Percentiles rank a stretch among this genome's conserved stretches.
Conservation (phyloP, 2,329 filamentous ascomycete genomes). For the Elsinoe perseae region DNA sequence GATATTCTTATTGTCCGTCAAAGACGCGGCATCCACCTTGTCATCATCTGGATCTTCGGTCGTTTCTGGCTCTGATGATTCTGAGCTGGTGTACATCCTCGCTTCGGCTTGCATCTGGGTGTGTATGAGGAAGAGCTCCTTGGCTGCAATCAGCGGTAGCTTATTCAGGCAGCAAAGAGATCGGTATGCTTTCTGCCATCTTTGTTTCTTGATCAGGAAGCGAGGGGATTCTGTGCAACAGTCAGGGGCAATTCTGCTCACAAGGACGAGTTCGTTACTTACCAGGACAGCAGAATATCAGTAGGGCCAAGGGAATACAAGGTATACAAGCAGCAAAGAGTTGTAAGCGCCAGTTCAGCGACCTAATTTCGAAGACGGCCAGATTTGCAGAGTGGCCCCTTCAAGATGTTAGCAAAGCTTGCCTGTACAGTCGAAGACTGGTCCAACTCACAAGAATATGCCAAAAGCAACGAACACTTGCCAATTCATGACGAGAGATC, state of each 20-base stretch:
- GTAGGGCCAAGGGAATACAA: slow-evolving; percentile 23
- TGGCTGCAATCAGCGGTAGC: slow-evolving; percentile 25
- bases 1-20: neutral
- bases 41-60: slow-evolving; percentile 3
- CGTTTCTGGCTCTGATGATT: neutral
- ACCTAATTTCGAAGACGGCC: slow-evolving; percentile 21
- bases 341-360: slow-evolving; percentile 26
- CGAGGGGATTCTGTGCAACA: slow-evolving; percentile 23
- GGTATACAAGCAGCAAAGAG: slow-evolving; percentile 25
- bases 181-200: slow-evolving; percentile 24
- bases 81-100: neutral
- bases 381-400: slow-evolving; percentile 26
- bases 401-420: neutral
- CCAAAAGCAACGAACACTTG: slow-evolving; percentile 29
- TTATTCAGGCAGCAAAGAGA: slow-evolving; percentile 22
- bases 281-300: slow-evolving; percentile 24
- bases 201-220: slow-evolving; percentile 25
- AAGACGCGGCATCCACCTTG: neutral
- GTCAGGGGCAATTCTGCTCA: neutral
- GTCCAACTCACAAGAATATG: slow-evolving; percentile 21
- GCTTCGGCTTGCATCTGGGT: slow-evolving; percentile 26
- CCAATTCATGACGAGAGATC: slow-evolving; percentile 28
- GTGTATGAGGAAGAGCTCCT: slow-evolving; percentile 26
- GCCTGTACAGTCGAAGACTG: neutral
- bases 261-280: neutral